Base-by-base conservation (phyloP, 1,284 basidiomycete species). In the Caloboletus inedulis region DNA sequence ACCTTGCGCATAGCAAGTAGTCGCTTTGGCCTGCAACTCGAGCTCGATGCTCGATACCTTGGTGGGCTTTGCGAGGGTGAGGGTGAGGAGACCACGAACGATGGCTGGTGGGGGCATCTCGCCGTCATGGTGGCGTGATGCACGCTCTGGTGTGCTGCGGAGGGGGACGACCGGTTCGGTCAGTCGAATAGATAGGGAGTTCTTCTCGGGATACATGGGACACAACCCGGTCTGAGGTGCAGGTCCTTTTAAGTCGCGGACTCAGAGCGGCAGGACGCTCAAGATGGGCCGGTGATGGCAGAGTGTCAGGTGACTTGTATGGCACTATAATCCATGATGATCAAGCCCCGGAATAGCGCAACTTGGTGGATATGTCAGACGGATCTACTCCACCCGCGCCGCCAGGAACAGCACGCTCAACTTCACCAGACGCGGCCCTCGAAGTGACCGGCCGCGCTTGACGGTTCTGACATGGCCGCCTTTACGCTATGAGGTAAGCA, bases 21-120 rank as follows among this genome's bases (percentile, higher is more conserved):
- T 69, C 7, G 81, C 74, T 58, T 79, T 88, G 7, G 91, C 95
- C 47, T 84, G 77, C 19, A 98, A 75, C 60, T 85, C 84, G 42
- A 97, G 76, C 50, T 85, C 81, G 53, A 99, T 95, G 62, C 86
- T 90, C 34, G 88, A 87, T 62, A 99, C 87, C 67, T 88, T 85
- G 36, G 86, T 94, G 0, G 94, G 84, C 66, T 95, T 96, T 43
- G 77, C 75, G 29, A 98, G 77, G 12, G 84, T 82, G 41, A 99
- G 75, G 1, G 85, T 87, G 53, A 98, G 78, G 12, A 98, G 75
- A n/a, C 94, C 96, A 36, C 96, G 80, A 30, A 99, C 77, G 69
- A 95, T 79, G 7, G 93, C 87, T 2, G 91, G 86, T 6, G 82
- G 80, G 1, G 78, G 74, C 59, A 79, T 77, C 19, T 75, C 66